Conservation (phyloP, 192 early-diverging fungal species). For the Oehlia diaphana region DNA sequence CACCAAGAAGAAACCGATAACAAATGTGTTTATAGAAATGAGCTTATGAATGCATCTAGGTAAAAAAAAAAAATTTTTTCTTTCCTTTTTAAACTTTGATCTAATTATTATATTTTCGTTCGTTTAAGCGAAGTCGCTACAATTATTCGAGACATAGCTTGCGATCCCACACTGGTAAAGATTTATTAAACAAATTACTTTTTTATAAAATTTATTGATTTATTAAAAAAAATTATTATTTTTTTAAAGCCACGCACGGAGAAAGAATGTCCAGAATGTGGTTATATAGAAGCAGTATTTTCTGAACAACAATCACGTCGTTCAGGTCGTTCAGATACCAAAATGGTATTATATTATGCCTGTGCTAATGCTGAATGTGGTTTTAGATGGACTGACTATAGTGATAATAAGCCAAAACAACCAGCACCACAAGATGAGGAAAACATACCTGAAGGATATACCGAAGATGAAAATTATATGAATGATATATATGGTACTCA, state of each 20-base stretch:
- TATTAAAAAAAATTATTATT: not conserved
- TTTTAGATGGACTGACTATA: slow-evolving; percentile 63
- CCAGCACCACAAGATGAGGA: not conserved
- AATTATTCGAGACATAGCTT: slow-evolving; percentile 69
- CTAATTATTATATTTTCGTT: not conserved
- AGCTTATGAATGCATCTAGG: slow-evolving; percentile 60
- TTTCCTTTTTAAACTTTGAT: not conserved
- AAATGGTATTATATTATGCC: slow-evolving; percentile 81
- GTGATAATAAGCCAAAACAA: not conserved
- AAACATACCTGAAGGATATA: not conserved
- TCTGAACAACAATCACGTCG: slow-evolving; percentile 66
- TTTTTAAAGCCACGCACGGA: slow-evolving; percentile 60
- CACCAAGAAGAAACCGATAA: slow-evolving; percentile 71
- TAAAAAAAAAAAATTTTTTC: slow-evolving; percentile 30
- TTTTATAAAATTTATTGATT: not conserved
- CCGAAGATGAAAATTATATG: not conserved
- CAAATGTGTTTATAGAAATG: slow-evolving; percentile 74
- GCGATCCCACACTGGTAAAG: slow-evolving; percentile 71
- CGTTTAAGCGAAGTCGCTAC: slow-evolving; percentile 64
- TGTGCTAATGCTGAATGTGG: slow-evolving; percentile 68
- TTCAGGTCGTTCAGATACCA: slow-evolving; percentile 53
- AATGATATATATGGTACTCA: not conserved
- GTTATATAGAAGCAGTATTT: slow-evolving; percentile 64
- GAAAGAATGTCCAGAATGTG: slow-evolving; percentile 62
- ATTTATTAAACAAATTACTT: not conserved